These are phyloP conservation scores for Didymella pinodella DNA, from an alignment of 2,329 filamentous ascomycete genomes.

Conservation along the genomic window DNA sequence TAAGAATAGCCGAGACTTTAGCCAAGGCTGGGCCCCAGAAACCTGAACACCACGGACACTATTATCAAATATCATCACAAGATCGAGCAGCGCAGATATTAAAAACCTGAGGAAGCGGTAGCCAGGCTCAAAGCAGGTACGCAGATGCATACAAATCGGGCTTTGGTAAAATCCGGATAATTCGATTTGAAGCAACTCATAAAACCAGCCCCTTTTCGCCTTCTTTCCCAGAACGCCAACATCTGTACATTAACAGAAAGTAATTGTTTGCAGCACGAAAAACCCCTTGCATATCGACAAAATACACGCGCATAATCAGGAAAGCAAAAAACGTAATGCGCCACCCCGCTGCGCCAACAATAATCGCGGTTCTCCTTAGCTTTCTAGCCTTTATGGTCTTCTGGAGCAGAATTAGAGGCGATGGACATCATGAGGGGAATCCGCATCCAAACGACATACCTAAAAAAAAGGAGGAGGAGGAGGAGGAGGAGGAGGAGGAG, in stretches of 20 bases:
- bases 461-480: constrained; percentile 27
- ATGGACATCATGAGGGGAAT: constrained; percentile 50
- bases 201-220: not conserved
- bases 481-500: constrained; percentile 7
- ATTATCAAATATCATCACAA: not conserved
- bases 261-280: not conserved
- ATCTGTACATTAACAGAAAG: not conserved
- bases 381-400: constrained; percentile 41
- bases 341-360: constrained; percentile 46
- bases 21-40: constrained; percentile 1
- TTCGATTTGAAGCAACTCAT: not conserved
- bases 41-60: not conserved
- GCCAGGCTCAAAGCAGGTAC: not conserved
- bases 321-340: constrained; percentile 35
- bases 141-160: not conserved
- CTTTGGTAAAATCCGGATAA: not conserved
- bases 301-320: not conserved
- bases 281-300: not conserved
- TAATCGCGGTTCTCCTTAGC: constrained; percentile 44
- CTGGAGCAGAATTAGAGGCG: constrained; percentile 34
- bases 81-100: not conserved
- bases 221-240: not conserved
- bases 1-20: constrained; percentile 12
- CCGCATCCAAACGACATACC: constrained; percentile 45
- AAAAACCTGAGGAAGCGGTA: not conserved